A percentile compares a stretch with the other conserved stretches of the same genome.
These are phyloP conservation scores for Verticillium nonalfalfae DNA, from an alignment of 2,329 filamentous ascomycete species.

Conservation along the genomic window DNA sequence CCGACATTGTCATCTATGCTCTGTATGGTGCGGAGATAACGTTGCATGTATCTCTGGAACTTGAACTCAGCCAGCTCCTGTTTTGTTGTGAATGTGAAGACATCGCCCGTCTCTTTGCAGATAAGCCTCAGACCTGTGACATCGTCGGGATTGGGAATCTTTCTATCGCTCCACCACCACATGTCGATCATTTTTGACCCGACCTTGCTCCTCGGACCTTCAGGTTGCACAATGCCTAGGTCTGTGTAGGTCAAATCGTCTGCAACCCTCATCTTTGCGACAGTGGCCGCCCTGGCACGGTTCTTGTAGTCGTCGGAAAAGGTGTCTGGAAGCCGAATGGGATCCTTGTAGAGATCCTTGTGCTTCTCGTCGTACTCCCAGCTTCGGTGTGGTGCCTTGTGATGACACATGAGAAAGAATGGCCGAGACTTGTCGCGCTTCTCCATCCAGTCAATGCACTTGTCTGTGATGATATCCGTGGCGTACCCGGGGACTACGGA, in stretches of 20 bases:
- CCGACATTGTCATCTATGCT: constrained; percentile 46
- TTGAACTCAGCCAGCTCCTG: constrained; percentile 44
- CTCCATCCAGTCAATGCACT: constrained; percentile 34
- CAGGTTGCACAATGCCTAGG: constrained; percentile 38
- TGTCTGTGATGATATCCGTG: constrained; percentile 46
- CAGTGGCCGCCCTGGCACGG: constrained; percentile 38
- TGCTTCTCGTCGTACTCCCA: constrained; percentile 46
- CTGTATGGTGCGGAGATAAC: constrained; percentile 46
- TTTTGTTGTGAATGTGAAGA: constrained; percentile 35
- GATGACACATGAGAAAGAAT: constrained; percentile 51
- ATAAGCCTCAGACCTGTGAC: constrained; percentile 27
- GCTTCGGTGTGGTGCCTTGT: constrained; percentile 46
- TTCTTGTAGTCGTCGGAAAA: constrained; percentile 49
- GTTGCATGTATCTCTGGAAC: constrained; percentile 50
- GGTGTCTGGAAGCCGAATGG: constrained; percentile 40
- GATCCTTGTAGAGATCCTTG: constrained; percentile 37
- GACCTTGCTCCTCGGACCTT: constrained; percentile 31
- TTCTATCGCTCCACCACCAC: constrained; percentile 23
- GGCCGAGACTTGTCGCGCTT: constrained; percentile 25
- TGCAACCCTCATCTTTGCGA: constrained; percentile 44
- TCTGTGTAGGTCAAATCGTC: constrained; percentile 46
- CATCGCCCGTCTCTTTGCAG: constrained; percentile 36
- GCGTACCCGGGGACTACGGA: constrained; percentile 34
- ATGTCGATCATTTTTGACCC: constrained; percentile 15
- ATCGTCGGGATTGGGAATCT: constrained; percentile 28